phyloP scores from a whole-genome alignment of 2,329 filamentous ascomycete species.

The Xylariaceae sp. region DNA sequence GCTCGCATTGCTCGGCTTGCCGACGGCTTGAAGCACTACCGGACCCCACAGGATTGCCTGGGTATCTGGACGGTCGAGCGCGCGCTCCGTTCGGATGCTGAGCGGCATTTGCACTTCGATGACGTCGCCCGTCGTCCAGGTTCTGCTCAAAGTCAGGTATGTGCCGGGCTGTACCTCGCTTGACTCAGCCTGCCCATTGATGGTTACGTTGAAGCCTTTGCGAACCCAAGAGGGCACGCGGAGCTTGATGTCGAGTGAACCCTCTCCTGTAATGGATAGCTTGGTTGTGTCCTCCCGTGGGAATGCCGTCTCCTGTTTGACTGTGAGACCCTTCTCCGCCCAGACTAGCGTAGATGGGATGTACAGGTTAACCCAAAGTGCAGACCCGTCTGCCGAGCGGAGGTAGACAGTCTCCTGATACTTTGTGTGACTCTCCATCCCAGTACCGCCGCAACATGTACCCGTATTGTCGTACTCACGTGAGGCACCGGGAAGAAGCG shows the following conservation, averaged over 20 bases:
- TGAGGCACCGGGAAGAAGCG: conserved; percentile 23
- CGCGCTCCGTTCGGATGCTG: conserved; percentile 28
- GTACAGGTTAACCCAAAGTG: conserved; percentile 32
- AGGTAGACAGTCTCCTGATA: conserved; percentile 34
- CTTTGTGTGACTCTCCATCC: conserved; percentile 33
- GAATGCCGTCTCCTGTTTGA: conserved; percentile 30
- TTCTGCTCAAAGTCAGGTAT: conserved; percentile 28
- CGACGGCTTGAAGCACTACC: conserved; percentile 28
- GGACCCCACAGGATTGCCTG: conserved; percentile 32
- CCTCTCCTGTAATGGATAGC: conserved; percentile 26
- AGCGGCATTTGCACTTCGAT: conserved; percentile 30
- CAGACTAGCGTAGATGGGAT: conserved; percentile 29
- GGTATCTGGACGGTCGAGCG: conserved; percentile 30
- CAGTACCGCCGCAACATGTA: conserved; percentile 31
- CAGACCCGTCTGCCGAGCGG: conserved; percentile 28
- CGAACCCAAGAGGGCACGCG: conserved; percentile 29
- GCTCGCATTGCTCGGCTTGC: conserved; percentile 19
- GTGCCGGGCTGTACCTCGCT: conserved; percentile 20
- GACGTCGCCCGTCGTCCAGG: conserved; percentile 28
- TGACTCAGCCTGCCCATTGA: conserved; percentile 25
- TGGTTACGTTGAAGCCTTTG: conserved; percentile 24
- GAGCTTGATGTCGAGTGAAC: conserved; percentile 29
- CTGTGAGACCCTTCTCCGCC: conserved; percentile 26
- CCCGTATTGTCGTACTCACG: conserved; percentile 31
- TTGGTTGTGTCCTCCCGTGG: conserved; percentile 25